These are phyloP conservation scores for Ormosia semicastrata DNA, from an alignment of 306 rosid species.

Conservation along the genomic window DNA sequence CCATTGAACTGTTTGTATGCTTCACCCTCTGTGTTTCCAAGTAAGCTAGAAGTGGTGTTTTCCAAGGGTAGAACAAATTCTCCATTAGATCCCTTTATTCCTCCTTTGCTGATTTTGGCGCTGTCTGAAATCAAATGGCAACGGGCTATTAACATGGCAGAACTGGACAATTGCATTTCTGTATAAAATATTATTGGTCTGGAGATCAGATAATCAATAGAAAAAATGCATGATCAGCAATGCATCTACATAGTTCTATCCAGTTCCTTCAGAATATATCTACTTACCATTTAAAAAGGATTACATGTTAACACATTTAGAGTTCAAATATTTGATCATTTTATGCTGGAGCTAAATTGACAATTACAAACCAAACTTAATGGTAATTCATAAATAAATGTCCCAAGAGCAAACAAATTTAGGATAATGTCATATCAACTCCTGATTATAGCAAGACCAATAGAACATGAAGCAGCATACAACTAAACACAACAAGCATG, in stretches of 20 bases:
- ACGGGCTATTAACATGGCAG: slow-evolving; percentile 22
- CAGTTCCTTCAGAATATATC: neutral
- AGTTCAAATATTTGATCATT: slow-evolving; percentile 16
- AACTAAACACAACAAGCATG: slow-evolving; percentile 8
- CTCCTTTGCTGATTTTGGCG: slow-evolving; percentile 29
- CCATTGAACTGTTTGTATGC: slow-evolving; percentile 31
- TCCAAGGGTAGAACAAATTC: slow-evolving; percentile 30
- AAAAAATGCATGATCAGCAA: neutral
- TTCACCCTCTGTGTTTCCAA: slow-evolving; percentile 24
- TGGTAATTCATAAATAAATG: slow-evolving; percentile 5
- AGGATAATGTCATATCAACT: neutral
- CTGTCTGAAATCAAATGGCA: slow-evolving; percentile 52
- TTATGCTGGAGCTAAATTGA: slow-evolving; percentile 10
- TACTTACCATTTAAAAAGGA: neutral
- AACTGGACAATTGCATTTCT: slow-evolving; percentile 20
- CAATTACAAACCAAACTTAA: slow-evolving; percentile 15
- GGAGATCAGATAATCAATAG: neutral
- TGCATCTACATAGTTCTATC: slow-evolving; percentile 3
- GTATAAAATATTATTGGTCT: neutral
- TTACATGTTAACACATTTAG: neutral
- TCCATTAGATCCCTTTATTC: slow-evolving; percentile 25
- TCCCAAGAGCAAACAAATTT: neutral
- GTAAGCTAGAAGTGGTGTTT: slow-evolving; percentile 27
- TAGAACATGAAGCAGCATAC: slow-evolving; percentile 20
- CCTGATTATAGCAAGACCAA: slow-evolving; percentile 13